Evolutionary conservation across 768 basidiomycete genomes (phyloP).

Genomic region (Trametes cingulata): DNA sequence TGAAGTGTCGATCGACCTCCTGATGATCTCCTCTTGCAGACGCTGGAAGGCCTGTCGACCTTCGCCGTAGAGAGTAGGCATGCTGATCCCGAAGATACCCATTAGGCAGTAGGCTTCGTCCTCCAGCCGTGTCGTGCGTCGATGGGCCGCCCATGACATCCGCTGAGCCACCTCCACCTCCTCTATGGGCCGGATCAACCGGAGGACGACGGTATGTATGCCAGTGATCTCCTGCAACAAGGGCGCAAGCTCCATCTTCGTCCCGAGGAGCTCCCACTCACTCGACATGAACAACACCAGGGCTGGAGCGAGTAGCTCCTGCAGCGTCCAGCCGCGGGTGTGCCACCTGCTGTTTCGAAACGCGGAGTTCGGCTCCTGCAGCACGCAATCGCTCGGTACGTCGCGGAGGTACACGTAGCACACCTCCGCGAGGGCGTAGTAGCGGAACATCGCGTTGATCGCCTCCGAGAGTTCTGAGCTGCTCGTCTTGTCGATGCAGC

Average conservation of each 20-base stretch:
- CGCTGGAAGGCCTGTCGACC: slow-evolving; percentile 1
- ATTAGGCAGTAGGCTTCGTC: slow-evolving; percentile 15
- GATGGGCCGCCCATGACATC: slow-evolving; percentile 10
- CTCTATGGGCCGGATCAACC: background rate
- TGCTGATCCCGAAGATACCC: slow-evolving; percentile 6
- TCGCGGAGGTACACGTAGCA: slow-evolving; percentile 5
- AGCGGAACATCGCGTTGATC: slow-evolving; percentile 10
- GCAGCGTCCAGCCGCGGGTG: slow-evolving; percentile 10
- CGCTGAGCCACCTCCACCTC: background rate
- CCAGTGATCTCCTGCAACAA: background rate
- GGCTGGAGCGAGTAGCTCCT: slow-evolving; percentile 9
- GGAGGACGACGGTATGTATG: background rate
- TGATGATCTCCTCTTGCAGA: slow-evolving; percentile 12
- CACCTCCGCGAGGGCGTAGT: background rate
- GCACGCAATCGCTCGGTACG: background rate
- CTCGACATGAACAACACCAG: slow-evolving; percentile 4
- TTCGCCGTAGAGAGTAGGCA: slow-evolving; percentile 13
- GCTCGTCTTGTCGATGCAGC: slow-evolving; percentile 16
- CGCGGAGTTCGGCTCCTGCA: background rate
- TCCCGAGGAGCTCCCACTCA: slow-evolving; percentile 5
- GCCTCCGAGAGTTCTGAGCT: slow-evolving; percentile 6
- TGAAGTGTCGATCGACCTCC: background rate
- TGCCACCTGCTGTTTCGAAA: slow-evolving; percentile 4
- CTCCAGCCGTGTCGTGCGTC: slow-evolving; percentile 6
- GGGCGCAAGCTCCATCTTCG: background rate